Base-by-base conservation (phyloP, 1,284 basidiomycete genomes). In the Puccinia sorghi region DNA sequence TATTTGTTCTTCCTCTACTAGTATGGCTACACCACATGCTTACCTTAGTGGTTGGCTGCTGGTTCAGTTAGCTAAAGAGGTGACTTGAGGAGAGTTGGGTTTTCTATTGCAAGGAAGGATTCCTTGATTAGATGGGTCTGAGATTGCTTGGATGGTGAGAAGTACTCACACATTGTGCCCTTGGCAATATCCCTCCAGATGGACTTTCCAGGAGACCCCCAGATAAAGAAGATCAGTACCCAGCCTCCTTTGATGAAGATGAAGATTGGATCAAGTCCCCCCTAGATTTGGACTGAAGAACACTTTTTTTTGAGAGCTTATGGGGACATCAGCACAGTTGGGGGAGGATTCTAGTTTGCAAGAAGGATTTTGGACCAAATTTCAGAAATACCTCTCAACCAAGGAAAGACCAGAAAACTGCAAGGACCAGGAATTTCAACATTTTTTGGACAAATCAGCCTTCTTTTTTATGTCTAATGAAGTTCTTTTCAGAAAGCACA, bases 181-280 rank as follows among this genome's bases (percentile, higher is more conserved):
- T n/a, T n/a, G n/a, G n/a, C n/a, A n/a, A n/a, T n/a, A 43, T 3
- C 22, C 17, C 63, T 22, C 57, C 72, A 22, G 72, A 73, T 73
- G 72, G 72, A 32, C 17, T 69, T 13, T 69, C 66, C 5, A 69
- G 66, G 22, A 69, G 66, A 50, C 66, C 66, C 6, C n/a, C 41
- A 37, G 48, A 52, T 15, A 20, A 9, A 67, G 64, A 67, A 20
- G 64, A 67, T 5, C 13, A n/a, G 20, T 3, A 39, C 13, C 11
- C 8, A 12, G 1, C n/a, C 27, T 37, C 15, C 6, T 43, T 67
- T 67, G 41, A 67, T 67, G 64, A 69, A 50, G 46, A 69, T 12
- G 20, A 69, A 69, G 1, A 7, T 27, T 69, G 41, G 66, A 50
- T 69, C 12, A 69, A 25, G 27, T 22, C 66, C 1, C 66, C 48